Conservation (phyloP, 2,329 filamentous ascomycete genomes). For the Reticulascus tulasneorum region DNA sequence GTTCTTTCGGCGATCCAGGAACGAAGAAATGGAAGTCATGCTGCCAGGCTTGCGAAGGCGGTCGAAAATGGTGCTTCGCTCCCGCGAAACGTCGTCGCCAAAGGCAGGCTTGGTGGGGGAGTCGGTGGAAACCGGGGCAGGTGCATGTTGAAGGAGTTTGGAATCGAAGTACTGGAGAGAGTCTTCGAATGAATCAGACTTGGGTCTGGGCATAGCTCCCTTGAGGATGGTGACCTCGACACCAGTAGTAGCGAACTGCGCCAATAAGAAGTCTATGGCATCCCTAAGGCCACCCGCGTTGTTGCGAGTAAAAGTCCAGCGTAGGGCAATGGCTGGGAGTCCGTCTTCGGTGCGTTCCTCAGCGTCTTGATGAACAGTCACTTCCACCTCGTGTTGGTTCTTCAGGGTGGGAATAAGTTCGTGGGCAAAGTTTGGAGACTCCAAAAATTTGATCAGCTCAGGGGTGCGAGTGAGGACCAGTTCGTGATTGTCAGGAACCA, state of each 20-base stretch:
- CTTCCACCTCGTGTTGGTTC: slow-evolving; percentile 86
- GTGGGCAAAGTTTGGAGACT: slow-evolving; percentile 73
- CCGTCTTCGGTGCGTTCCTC: slow-evolving; percentile 56
- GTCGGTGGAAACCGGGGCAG: slow-evolving; percentile 74
- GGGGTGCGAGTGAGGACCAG: slow-evolving; percentile 74
- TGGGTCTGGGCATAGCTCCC: slow-evolving; percentile 93
- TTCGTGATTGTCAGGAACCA: slow-evolving; percentile 96
- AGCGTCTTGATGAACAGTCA: slow-evolving; percentile 65
- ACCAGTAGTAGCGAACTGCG: slow-evolving; percentile 80
- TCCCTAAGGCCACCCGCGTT: slow-evolving; percentile 94
- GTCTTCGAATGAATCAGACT: slow-evolving; percentile 98
- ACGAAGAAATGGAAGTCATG: slow-evolving; percentile 93
- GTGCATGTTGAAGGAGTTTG: slow-evolving; percentile 90
- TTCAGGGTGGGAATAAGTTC: slow-evolving; percentile 83
- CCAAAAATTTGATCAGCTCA: slow-evolving; percentile 75
- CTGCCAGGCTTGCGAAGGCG: slow-evolving; percentile 90
- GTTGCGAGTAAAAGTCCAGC: slow-evolving; percentile 89
- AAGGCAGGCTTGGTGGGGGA: slow-evolving; percentile 86
- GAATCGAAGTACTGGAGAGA: slow-evolving; percentile 96
- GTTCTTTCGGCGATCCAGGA: slow-evolving; percentile 93
- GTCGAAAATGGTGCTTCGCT: slow-evolving; percentile 82
- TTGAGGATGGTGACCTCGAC: slow-evolving; percentile 85
- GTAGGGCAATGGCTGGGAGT: slow-evolving; percentile 56
- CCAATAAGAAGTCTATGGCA: slow-evolving; percentile 89
- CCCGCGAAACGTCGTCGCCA: slow-evolving; percentile 72